Percentiles rank a stretch among this genome's conserved stretches.
Conservation (phyloP, 1,139 yeast genomes). For the Candida frijolesensis region DNA sequence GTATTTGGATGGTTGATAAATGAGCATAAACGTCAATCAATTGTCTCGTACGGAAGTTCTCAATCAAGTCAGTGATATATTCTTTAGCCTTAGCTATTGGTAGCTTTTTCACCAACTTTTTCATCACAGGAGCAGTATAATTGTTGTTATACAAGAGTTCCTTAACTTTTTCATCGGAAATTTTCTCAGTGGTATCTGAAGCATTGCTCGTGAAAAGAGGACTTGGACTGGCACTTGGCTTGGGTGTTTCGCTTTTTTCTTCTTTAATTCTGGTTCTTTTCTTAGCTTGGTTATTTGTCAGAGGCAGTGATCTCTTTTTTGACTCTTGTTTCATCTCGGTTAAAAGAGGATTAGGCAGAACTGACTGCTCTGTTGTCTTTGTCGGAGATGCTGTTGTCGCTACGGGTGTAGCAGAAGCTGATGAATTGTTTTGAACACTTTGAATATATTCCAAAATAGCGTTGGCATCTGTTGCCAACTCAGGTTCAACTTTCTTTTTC, state of each 20-base stretch:
- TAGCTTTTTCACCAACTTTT: constrained; percentile 16
- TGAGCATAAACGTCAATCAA: constrained; percentile 16
- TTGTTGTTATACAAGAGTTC: constrained; percentile 22
- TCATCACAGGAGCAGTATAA: constrained; percentile 20
- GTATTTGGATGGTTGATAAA: constrained; percentile 5
- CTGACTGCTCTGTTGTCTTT: background rate
- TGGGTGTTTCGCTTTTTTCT: constrained; percentile 3
- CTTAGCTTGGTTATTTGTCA: background rate
- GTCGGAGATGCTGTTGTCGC: background rate
- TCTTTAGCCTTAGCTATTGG: constrained; percentile 12
- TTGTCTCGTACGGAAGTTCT: constrained; percentile 22
- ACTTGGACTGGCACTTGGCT: background rate
- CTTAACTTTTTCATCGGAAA: constrained; percentile 13
- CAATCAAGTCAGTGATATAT: constrained; percentile 13
- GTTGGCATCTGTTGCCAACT: constrained; percentile 67
- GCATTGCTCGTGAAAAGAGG: background rate
- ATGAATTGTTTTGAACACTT: background rate
- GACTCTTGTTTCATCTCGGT: constrained; percentile 15
- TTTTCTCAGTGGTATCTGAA: background rate
- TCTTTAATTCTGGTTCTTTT: constrained; percentile 1
- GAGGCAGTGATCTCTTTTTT: constrained; percentile 5
- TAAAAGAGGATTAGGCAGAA: background rate
- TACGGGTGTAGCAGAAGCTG: background rate
- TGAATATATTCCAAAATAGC: constrained; percentile 53
- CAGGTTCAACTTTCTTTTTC: constrained; percentile 69